Base-by-base conservation (phyloP, 345 rosid species). In the Fremontodendron californicum region DNA sequence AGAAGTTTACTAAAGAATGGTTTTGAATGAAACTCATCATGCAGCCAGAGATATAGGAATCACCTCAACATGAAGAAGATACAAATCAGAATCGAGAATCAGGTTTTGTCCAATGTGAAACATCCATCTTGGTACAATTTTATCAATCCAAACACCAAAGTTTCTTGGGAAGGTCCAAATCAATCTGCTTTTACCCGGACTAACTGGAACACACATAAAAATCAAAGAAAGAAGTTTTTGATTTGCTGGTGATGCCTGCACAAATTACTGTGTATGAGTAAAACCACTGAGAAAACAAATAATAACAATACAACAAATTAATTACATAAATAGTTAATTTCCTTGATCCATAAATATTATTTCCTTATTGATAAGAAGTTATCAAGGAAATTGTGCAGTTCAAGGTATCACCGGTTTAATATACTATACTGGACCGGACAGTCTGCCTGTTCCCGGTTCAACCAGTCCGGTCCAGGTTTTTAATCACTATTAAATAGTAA, bases 41-140 rank as follows among this genome's bases (percentile, higher is more conserved):
- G 23, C 23, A 16, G 45, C 19, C 4, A 25, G 18, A 35, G 78
- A 49, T 4, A 42, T 40, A 58, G 54, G 57, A 78, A 73, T 69
- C 65, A 94, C 98, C 97, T 93, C 93, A 31, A 89, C 83, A 76
- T 90, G 97, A 85, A 93, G 98, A 66, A 94, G 92, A 81, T 89
- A 91, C 72, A 94, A 80, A 85, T 92, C 97, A 39, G 97, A 91
- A 90, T 94, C 98, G 49, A 94, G 88, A 79, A 94, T 84, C 58
- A 89, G 86, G 84, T 92, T 94, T 63, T 87, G 90, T 62, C 91
- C 89, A 70, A 91, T 77, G 58, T 94, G 98, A 82, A 92, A 94
- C 66, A 92, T 62, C 97, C 98, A 94, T 71, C 97, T 81, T 9
- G 98, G 97, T 49, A 92, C 74, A 74, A 94, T 80, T 84, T 84